These are phyloP conservation scores for Ophiostoma ips DNA, from an alignment of 2,329 filamentous ascomycete species.

Conservation along the genomic window DNA sequence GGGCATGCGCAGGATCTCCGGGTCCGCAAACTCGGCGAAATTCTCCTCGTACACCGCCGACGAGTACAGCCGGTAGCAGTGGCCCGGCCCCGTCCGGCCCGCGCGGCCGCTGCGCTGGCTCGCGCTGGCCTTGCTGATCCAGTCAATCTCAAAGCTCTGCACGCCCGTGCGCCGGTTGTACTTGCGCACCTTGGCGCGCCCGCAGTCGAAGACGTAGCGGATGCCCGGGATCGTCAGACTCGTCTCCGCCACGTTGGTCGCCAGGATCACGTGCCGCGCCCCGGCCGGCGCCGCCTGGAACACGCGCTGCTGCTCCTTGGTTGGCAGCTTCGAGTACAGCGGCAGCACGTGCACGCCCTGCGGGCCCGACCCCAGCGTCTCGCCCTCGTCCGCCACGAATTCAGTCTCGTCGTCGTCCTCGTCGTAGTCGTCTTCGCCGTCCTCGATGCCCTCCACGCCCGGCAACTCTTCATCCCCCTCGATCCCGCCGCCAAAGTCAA, in stretches of 20 bases:
- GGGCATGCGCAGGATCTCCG: constrained; percentile 80
- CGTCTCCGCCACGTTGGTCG: constrained; percentile 94
- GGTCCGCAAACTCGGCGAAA: constrained; percentile 72
- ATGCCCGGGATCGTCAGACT: constrained; percentile 93
- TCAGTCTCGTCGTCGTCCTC: constrained; percentile 45
- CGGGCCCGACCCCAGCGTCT: constrained; percentile 43
- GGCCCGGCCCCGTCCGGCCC: constrained; percentile 85
- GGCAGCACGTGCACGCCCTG: constrained; percentile 79
- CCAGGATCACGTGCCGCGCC: constrained; percentile 72
- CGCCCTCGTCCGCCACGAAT: constrained; percentile 55
- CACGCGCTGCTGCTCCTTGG: constrained; percentile 77
- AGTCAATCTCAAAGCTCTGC: constrained; percentile 87
- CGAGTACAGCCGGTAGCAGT: constrained; percentile 90
- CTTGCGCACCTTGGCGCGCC: constrained; percentile 79
- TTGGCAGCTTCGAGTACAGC: constrained; percentile 82
- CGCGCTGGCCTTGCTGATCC: constrained; percentile 96
- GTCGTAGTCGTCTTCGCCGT: constrained; percentile 44
- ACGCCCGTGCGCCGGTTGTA: constrained; percentile 83
- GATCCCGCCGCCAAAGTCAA: constrained; percentile 56
- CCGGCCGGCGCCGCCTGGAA: constrained; percentile 77
- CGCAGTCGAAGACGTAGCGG: constrained; percentile 90
- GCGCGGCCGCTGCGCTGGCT: constrained; percentile 86
- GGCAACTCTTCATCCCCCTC: constrained; percentile 5
- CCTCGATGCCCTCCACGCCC: constrained; percentile 24
- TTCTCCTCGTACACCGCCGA: constrained; percentile 87